phyloP scores from a whole-genome alignment of 2,329 filamentous ascomycete genomes.

The Coniochaeta prunicola region DNA sequence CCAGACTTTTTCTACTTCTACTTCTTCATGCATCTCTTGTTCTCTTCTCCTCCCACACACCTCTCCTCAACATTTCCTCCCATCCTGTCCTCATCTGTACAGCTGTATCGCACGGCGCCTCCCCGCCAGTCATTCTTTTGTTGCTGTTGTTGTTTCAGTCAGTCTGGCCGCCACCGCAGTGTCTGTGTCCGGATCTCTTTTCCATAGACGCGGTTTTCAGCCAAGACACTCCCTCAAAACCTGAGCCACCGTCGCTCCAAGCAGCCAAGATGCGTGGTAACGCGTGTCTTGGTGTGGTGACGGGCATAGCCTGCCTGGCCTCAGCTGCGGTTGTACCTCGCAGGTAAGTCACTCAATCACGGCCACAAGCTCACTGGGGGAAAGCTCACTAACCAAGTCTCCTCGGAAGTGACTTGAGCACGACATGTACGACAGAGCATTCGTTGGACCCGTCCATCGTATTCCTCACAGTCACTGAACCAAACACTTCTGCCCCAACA shows the following conservation, averaged over 20 bases:
- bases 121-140: constrained; percentile 6
- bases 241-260: not conserved
- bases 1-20: constrained; percentile 7
- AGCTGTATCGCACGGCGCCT: constrained; percentile 4
- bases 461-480: constrained; percentile 38
- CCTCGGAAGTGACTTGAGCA: constrained; percentile 10
- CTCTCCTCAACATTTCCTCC: constrained; percentile 2
- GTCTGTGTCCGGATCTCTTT: not conserved
- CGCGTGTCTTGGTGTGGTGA: constrained; percentile 26
- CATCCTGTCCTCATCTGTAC: constrained; percentile 3
- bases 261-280: constrained; percentile 29
- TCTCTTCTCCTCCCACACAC: constrained; percentile 5
- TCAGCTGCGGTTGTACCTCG: constrained; percentile 24
- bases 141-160: not conserved
- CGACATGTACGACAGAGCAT: constrained; percentile 27
- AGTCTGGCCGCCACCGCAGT: not conserved
- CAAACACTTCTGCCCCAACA: constrained; percentile 11
- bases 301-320: constrained; percentile 25
- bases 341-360: constrained; percentile 20
- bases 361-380: constrained; percentile 1
- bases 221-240: not conserved
- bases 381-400: not conserved
- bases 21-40: constrained; percentile 7
- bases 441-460: constrained; percentile 33
- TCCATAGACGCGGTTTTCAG: not conserved